Evolutionary conservation across 108 stramenopile genomes (phyloP).

Genomic region (Aurantiochytrium sp.): DNA sequence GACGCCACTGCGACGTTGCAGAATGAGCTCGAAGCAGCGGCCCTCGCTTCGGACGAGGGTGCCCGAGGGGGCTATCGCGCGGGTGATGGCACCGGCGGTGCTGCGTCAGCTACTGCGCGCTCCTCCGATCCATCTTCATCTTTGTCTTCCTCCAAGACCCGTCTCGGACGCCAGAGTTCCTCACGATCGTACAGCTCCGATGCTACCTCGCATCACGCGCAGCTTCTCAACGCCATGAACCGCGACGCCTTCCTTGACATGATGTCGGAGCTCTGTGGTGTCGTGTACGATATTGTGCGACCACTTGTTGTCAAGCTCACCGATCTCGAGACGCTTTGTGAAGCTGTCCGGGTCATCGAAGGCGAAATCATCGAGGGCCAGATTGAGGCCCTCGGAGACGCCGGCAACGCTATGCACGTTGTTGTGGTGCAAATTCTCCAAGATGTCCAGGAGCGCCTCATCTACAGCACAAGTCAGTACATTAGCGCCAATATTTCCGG

Average conservation of each 20-base stretch:
- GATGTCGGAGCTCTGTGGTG: background rate
- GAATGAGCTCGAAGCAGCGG: background rate
- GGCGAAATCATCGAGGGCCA: slow-evolving; percentile 12
- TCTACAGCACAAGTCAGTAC: background rate
- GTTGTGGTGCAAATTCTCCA: slow-evolving; percentile 3
- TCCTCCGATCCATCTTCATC: no score
- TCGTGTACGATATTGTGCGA: background rate
- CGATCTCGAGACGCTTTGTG: background rate
- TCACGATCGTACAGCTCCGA: background rate
- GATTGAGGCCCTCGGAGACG: background rate
- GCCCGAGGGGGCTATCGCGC: no score
- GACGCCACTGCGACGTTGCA: background rate
- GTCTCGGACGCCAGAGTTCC: background rate
- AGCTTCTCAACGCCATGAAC: background rate
- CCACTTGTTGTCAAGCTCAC: background rate
- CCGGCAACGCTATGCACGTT: background rate
- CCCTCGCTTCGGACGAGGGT: no score
- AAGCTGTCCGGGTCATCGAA: background rate
- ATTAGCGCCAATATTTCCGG: background rate
- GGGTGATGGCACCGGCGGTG: no score
- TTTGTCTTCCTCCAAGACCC: no score
- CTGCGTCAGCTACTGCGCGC: no score
- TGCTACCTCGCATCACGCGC: background rate
- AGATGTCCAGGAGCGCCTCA: background rate
- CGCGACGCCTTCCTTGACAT: background rate